Evolutionary conservation across 768 basidiomycete genomes (phyloP), one percentile per base, ranked within the genome.

Genomic region (Leucosporidium creatinivorum): DNA sequence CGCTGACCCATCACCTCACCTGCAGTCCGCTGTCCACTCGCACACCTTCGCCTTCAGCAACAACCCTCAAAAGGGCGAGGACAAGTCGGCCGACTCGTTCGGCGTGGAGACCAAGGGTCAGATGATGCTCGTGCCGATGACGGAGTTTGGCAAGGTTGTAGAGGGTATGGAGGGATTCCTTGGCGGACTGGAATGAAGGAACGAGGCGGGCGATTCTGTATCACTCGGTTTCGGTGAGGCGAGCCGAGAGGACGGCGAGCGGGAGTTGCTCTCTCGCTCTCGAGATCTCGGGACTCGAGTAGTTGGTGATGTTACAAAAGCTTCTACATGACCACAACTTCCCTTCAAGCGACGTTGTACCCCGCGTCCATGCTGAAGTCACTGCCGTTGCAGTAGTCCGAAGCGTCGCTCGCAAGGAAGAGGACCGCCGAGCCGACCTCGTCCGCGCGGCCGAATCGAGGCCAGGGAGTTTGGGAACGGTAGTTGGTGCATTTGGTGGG

Each of bases 61-160:
- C 50, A 26, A 49, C 26, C 61, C 31, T 47, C 61, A 60, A n/a
- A 26, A 47, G 10, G 57, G 50, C 9, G 74, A 65, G 26, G 56
- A 36, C 7, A 33, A 33, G 33, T 55, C 18, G 8, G 66, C 65
- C 31, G 74, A 74, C n/a, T 50, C 69, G 48, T 76, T 76, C 50
- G 75, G 73, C 2, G 75, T 74, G 15, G 70, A 76, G 49, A 65
- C 61, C 50, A 47, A 61, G 19, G 75, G 73, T 13, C 68, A 70
- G 56, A 39, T 76, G 26, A 69, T 74, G 69, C 54, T 76, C 23
- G 61, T 76, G 23, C 72, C 69, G 58, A 52, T 49, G 33, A 33
- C 6, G 19, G 69, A 72, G 66, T 68, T 74, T 33, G 50, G 21
- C 0, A 66, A 57, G 23, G 7, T 76, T 8, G 63, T 70, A 5